phyloP scores from a whole-genome alignment of 345 rosid species.

The Aquilaria malaccensis region DNA sequence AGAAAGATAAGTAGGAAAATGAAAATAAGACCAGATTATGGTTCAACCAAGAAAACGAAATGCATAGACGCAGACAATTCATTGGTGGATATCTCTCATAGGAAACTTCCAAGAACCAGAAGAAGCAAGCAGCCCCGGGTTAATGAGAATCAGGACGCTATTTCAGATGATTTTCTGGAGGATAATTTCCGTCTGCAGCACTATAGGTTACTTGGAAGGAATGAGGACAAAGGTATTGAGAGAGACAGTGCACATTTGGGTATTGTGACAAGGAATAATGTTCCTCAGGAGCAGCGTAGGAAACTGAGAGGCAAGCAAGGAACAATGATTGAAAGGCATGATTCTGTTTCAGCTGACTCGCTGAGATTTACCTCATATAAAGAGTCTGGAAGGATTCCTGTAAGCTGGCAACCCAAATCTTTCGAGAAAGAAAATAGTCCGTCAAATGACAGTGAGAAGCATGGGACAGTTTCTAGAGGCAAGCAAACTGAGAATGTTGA shows the following conservation, averaged over 20 bases:
- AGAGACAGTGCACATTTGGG: no score
- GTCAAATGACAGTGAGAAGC: constrained; percentile 41
- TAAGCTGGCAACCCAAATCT: constrained; percentile 21
- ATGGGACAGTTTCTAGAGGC: constrained; percentile 18
- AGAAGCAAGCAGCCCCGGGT: constrained; percentile 31
- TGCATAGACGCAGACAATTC: no score
- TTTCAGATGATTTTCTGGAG: constrained; percentile 35
- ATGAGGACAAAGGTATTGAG: not conserved
- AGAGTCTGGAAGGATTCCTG: constrained; percentile 20
- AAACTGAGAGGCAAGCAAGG: constrained; percentile 17
- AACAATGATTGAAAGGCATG: constrained; percentile 31
- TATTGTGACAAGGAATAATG: no score
- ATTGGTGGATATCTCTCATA: no score
- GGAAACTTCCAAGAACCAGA: no score
- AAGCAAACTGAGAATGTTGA: constrained; percentile 24
- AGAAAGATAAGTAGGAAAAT: constrained; percentile 63
- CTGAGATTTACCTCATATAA: constrained; percentile 24
- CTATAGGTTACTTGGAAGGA: constrained; percentile 2
- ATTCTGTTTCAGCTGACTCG: constrained; percentile 45
- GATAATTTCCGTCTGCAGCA: constrained; percentile 20
- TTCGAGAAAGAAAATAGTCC: constrained; percentile 34
- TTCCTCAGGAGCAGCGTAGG: no score
- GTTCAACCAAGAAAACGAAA: constrained; percentile 39
- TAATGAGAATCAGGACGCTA: constrained; percentile 28
- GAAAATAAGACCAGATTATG: constrained; percentile 35